A percentile compares a stretch with the other conserved stretches of the same genome.
These are phyloP conservation scores for Suillus americanus DNA, from an alignment of 768 basidiomycete species.

Conservation along the genomic window DNA sequence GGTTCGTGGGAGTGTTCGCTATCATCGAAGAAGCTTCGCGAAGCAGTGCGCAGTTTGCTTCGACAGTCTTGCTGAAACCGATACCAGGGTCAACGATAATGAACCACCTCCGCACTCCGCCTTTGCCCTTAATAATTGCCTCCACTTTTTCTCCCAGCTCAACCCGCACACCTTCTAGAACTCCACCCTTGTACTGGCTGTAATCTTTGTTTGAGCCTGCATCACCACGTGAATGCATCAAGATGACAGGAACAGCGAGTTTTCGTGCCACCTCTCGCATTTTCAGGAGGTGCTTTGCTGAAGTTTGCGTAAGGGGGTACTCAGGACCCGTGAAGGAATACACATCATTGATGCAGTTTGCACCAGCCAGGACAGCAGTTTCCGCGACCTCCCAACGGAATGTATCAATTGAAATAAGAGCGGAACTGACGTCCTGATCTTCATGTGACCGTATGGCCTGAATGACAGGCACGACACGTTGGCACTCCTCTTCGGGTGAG, in stretches of 20 bases:
- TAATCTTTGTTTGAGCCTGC: conserved; percentile 76
- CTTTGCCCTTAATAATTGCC: conserved; percentile 58
- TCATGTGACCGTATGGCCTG: conserved; percentile 47
- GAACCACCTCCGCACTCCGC: conserved; percentile 83
- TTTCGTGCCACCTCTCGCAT: conserved; percentile 70
- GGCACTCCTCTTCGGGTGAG: conserved; percentile 63
- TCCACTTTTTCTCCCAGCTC: conserved; percentile 76
- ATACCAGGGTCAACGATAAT: conserved; percentile 90
- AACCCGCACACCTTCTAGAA: conserved; percentile 63
- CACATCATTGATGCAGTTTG: conserved; percentile 94
- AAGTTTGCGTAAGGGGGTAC: conserved; percentile 34
- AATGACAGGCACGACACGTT: conserved; percentile 73
- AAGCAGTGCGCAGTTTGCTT: conserved; percentile 72
- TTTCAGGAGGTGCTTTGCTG: conserved; percentile 42
- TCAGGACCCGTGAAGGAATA: conserved; percentile 72
- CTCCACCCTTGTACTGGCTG: conserved; percentile 42
- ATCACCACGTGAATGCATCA: conserved; percentile 95
- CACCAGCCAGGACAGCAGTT: conserved; percentile 76
- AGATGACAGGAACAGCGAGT: conserved; percentile 72
- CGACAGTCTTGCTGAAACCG: conserved; percentile 87
- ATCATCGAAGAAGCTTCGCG: conserved; percentile 49
- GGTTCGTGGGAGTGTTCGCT: conserved; percentile 43
- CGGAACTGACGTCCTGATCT: conserved; percentile 10
- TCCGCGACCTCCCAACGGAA: conserved; percentile 78
- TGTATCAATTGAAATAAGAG: conserved; percentile 28